Evolutionary conservation across 306 rosid species (phyloP), one percentile per base, ranked within the genome.

Genomic region (Rosa rugosa): DNA sequence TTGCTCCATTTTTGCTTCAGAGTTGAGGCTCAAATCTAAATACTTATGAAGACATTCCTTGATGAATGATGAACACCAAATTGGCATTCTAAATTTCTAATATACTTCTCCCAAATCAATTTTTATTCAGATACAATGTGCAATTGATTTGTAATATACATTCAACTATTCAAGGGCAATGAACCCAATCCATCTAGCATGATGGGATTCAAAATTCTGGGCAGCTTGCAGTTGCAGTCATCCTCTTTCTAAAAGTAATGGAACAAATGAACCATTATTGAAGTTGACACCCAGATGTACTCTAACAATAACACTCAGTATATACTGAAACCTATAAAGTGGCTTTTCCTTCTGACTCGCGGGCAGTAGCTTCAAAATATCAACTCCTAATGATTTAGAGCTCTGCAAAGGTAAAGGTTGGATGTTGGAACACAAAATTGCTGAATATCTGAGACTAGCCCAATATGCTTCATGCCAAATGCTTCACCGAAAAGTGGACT

Each of bases 171-270:
- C 41, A 9, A 16, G 44, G 69, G 27, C 78, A 75, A 17, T 44
- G 57, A 17, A 41, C 25, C 46, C 5, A 56, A 25, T 9, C 44
- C 78, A 44, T 62, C 71, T 2, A 11, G 34, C 38, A 17, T 17
- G 79, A 27, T 44, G 59, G 46, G 46, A 45, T 31, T 44, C 79
- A 75, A 75, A 62, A 75, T 14, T 75, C 79, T 17, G 59, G 44
- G 79, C 22, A 25, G 71, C 71, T 45, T 60, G 45, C 71, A 11
- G 46, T 63, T 27, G 71, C 46, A 62, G 50, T 42, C 69, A 41
- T 49, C 13, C 77, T 41, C 69, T 41, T 31, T 34, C 34, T 57
- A 23, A 57, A 38, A 74, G 44, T 38, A 4, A 12, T 42, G 22
- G 65, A 13, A 42, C 63, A 59, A 44, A 27, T 8, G 25, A 4